Conservation (phyloP, 108 stramenopile genomes). For the Heterococcus sp. region DNA sequence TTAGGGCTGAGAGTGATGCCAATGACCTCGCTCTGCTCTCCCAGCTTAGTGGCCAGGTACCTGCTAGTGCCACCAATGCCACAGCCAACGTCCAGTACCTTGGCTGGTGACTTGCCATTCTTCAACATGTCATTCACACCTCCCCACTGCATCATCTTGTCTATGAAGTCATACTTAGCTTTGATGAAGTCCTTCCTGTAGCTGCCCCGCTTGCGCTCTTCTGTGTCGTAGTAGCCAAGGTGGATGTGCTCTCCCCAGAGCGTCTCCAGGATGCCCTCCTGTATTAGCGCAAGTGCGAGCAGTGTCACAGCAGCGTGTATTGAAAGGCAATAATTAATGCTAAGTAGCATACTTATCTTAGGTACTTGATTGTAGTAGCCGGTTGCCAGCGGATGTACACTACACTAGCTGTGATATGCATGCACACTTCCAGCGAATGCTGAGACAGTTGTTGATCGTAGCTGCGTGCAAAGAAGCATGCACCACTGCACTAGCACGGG, state of each 20-base stretch:
- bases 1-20: constrained; percentile 87
- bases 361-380: no score
- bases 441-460: no score
- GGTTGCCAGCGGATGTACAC: no score
- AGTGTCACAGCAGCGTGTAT: no score
- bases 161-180: constrained; percentile 92
- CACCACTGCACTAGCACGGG: no score
- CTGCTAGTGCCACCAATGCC: constrained; percentile 92
- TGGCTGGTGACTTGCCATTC: constrained; percentile 4
- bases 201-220: constrained; percentile 50
- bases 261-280: constrained; percentile 91
- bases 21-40: constrained; percentile 73
- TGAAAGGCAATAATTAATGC: no score
- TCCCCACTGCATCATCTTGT: constrained; percentile 93
- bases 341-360: no score
- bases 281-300: no score
- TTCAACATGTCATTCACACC: constrained; percentile 20
- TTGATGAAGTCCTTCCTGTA: constrained; percentile 84
- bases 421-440: no score
- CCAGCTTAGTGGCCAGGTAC: constrained; percentile 77
- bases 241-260: constrained; percentile 99
- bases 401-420: no score
- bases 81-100: constrained; percentile 89
- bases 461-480: no score
- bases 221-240: constrained; percentile 83